phyloP scores from a whole-genome alignment of 352 stramenopile genomes.

The Bremia lactucae region DNA sequence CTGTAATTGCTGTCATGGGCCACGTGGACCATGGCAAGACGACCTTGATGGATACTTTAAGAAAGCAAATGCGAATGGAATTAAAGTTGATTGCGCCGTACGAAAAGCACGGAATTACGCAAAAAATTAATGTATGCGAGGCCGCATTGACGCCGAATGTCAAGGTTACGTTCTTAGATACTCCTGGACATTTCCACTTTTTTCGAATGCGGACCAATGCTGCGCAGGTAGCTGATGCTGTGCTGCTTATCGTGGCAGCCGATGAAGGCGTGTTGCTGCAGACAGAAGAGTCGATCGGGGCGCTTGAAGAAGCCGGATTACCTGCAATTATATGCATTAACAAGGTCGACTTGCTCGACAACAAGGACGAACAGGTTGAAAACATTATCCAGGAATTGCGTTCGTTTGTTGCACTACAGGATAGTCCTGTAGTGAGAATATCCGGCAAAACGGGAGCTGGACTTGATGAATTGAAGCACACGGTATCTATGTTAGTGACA shows the following conservation, averaged over 20 bases:
- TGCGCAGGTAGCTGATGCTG: conserved; percentile 95
- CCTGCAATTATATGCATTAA: conserved; percentile 78
- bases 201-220: conserved; percentile 96
- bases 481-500: conserved; percentile 29
- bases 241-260: conserved; percentile 94
- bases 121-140: conserved; percentile 96
- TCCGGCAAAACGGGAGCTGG: conserved; percentile 55
- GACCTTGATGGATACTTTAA: conserved; percentile 96
- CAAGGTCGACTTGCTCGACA: conserved; percentile 70
- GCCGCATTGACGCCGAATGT: conserved; percentile 73
- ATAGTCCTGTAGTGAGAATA: conserved; percentile 60
- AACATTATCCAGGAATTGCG: conserved; percentile 44
- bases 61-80: conserved; percentile 32
- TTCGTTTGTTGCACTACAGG: conserved; percentile 76
- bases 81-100: conserved; percentile 71
- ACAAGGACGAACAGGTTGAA: conserved; percentile 25
- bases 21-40: conserved; percentile 99
- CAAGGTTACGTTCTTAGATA: conserved; percentile 96
- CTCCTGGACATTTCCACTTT: conserved; percentile 98
- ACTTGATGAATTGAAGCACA: conserved; percentile 37
- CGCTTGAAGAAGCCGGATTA: conserved; percentile 66
- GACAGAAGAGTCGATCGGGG: conserved; percentile 94
- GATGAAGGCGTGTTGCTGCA: conserved; percentile 98
- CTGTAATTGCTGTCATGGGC: conserved; percentile 99
- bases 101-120: conserved; percentile 98